Percentiles rank a stretch among this genome's conserved stretches.
Conservation (phyloP, 2,329 filamentous ascomycete species). For the Alternaria metachromatica region DNA sequence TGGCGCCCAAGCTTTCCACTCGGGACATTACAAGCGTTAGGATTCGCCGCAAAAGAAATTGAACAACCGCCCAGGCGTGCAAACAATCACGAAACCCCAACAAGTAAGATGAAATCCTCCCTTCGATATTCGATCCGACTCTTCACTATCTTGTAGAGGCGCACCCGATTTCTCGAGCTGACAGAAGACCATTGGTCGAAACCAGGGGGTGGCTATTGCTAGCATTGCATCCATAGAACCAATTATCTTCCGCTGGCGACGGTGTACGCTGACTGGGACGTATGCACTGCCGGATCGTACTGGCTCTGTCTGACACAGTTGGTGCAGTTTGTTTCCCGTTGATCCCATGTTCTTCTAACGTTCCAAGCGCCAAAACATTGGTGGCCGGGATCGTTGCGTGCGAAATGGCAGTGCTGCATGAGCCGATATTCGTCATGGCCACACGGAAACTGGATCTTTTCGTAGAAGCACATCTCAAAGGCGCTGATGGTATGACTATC, state of each 20-base stretch:
- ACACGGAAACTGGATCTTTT: conserved; percentile 72
- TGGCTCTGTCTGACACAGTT: conserved; percentile 1
- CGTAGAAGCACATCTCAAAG: conserved; percentile 71
- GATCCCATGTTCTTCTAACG: conserved; percentile 65
- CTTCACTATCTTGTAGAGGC: no score
- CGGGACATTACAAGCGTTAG: neutral
- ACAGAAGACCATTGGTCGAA: neutral
- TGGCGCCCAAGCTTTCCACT: neutral
- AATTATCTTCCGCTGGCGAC: neutral
- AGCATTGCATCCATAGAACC: neutral
- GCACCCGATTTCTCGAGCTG: neutral
- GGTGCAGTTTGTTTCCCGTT: conserved; percentile 36
- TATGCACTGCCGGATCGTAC: neutral
- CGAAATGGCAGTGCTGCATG: conserved; percentile 75
- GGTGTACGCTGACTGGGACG: neutral
- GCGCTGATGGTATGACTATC: neutral
- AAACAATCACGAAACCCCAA: neutral
- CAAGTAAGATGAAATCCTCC: neutral
- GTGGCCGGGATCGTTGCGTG: conserved; percentile 74
- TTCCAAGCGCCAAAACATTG: conserved; percentile 72
- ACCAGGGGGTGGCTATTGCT: neutral
- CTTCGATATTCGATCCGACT: neutral
- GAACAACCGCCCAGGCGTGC: neutral
- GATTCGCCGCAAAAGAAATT: neutral
- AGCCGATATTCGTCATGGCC: conserved; percentile 65